Evolutionary conservation across 2,329 filamentous ascomycete genomes (phyloP), one percentile per base, ranked within the genome.

Genomic region (Aaosphaeria pasadenensis): DNA sequence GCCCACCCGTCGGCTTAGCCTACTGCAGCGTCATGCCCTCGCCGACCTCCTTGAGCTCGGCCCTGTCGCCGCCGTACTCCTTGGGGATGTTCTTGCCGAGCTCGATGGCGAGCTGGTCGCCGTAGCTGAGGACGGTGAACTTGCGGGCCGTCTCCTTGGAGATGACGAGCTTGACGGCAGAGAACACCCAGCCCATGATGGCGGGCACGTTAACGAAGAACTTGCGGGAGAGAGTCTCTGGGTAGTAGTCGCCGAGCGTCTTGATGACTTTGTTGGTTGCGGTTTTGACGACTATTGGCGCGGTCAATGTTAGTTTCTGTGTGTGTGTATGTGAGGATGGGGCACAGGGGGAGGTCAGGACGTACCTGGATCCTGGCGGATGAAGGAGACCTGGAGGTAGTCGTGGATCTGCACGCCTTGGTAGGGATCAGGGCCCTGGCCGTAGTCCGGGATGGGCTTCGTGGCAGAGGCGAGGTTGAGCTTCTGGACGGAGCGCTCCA

Each of bases 131-230:
- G 48, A 77, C 74, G 0, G 70, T 73, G 63, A 78, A 77, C 60
- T 77, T 78, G 58, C 69, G 70, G 6, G 72, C 66, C n/a, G 72
- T 77, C 59, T 78, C 75, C 56, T 73, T 75, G 17, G 69, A 64
- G 44, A 78, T 66, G 31, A 79, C 58, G 30, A 74, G 55, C 59
- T 76, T 77, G 57, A 75, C 73, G 2, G 72, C 72, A 5, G 66
- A 64, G 63, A 76, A 78, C 59, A 78, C 63, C 76, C 91, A 96
- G 48, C 89, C 88, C 91, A 96, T 96, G 62, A 96, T 78, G 47
- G 85, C 73, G 0, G 92, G 92, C 5, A 96, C 89, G 63, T 96
- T 96, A 74, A 96, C 88, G 67, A 96, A 96, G 79, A 91, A 96
- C 77, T 96, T 96, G 74, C 92, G 83, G 60, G 83, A 84, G 43